Conservation (phyloP, 2,329 filamentous ascomycete species). For the Tolypocladium paradoxum region DNA sequence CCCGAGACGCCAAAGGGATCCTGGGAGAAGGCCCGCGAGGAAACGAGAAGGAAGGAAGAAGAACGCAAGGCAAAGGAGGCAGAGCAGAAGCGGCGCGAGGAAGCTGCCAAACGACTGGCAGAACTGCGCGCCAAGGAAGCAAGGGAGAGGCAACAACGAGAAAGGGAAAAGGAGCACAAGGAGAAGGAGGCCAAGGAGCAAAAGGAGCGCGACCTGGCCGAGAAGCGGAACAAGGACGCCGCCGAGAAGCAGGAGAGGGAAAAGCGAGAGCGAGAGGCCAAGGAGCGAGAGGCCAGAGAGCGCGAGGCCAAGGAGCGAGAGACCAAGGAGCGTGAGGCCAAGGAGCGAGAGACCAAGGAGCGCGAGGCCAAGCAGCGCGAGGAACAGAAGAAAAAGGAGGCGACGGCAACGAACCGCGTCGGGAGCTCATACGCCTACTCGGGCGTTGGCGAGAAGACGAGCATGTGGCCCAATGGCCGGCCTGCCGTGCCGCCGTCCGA, state of each 20-base stretch:
- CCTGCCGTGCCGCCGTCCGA: conserved; percentile 28
- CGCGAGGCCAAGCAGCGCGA: conserved; percentile 20
- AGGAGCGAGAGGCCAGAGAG: conserved; percentile 16
- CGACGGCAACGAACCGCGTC: conserved; percentile 25
- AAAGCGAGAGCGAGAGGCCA: conserved; percentile 17
- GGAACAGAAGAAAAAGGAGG: conserved; percentile 17
- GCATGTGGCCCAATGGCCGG: conserved; percentile 56
- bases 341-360: conserved; percentile 17
- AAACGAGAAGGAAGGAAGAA: conserved; percentile 52
- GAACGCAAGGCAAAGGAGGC: conserved; percentile 51
- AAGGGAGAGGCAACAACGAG: conserved; percentile 31
- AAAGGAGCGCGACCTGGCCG: conserved; percentile 21
- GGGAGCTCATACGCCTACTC: conserved; percentile 51
- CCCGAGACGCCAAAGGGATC: conserved; percentile 30
- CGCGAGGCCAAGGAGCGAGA: conserved; percentile 20
- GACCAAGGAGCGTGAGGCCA: conserved; percentile 23
- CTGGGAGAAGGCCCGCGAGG: conserved; percentile 62
- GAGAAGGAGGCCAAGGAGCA: conserved; percentile 24
- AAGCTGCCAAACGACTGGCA: conserved; percentile 39
- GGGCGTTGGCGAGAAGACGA: conserved; percentile 57
- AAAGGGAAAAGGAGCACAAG: conserved; percentile 24
- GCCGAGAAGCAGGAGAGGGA: neutral
- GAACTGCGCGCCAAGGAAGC: conserved; percentile 48
- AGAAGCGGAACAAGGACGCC: conserved; percentile 18
- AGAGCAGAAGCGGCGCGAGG: conserved; percentile 48